Conservation (phyloP, 495 filamentous ascomycete genomes). For the Aspergillus nanangensis region DNA sequence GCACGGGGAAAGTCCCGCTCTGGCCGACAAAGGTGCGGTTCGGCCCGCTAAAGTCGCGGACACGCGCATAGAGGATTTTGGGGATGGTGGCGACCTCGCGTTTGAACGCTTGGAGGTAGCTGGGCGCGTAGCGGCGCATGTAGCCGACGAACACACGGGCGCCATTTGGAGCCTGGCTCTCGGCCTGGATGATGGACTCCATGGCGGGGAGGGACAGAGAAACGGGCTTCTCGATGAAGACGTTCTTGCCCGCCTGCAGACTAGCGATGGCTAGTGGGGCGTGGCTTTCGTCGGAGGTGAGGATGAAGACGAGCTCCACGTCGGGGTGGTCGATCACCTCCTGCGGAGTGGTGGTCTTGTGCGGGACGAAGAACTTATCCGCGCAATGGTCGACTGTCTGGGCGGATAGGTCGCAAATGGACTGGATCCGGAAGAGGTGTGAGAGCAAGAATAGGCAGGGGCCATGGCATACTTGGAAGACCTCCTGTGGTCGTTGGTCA, state of each 20-base stretch:
- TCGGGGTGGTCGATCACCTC: background rate
- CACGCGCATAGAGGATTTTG: too few species aligned
- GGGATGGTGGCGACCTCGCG: too few species aligned
- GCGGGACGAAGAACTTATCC: background rate
- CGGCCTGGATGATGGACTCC: too few species aligned
- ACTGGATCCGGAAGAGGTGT: background rate
- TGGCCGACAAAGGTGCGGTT: too few species aligned
- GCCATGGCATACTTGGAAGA: background rate
- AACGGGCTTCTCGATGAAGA: too few species aligned
- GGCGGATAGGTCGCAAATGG: background rate
- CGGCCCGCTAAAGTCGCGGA: too few species aligned
- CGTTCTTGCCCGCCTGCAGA: background rate
- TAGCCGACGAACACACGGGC: too few species aligned
- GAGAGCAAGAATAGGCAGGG: background rate
- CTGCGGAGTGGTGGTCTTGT: background rate
- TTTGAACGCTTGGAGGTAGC: too few species aligned
- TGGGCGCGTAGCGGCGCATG: too few species aligned
- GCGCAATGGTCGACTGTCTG: background rate
- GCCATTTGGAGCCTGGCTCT: too few species aligned
- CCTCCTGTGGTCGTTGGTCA: background rate
- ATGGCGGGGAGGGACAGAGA: too few species aligned
- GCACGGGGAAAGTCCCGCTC: too few species aligned
- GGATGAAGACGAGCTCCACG: background rate
- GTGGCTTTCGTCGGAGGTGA: background rate
- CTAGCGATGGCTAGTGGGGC: background rate